These are phyloP conservation scores for Zizania palustris DNA, from an alignment of 202 grass and related monocot species.

Conservation along the genomic window DNA sequence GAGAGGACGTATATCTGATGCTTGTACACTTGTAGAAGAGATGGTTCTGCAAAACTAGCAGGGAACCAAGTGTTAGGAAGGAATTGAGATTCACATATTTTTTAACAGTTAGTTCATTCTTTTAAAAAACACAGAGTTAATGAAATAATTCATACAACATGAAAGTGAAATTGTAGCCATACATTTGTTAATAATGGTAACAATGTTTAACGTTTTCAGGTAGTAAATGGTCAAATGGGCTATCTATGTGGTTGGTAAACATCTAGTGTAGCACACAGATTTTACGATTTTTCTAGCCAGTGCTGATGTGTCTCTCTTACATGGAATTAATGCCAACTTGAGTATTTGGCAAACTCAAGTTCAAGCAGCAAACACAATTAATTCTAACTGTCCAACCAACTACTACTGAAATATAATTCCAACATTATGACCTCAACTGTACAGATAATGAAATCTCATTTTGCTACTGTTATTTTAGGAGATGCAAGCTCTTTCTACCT, in stretches of 20 bases:
- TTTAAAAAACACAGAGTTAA: background rate
- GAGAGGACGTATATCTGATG: slow-evolving; percentile 77
- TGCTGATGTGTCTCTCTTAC: background rate
- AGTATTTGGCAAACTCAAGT: slow-evolving; percentile 21
- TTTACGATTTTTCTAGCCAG: slow-evolving; percentile 15
- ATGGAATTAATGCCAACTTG: background rate
- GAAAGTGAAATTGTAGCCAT: background rate
- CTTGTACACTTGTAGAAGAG: slow-evolving; percentile 46
- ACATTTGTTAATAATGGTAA: background rate
- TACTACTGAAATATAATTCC: background rate
- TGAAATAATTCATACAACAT: slow-evolving; percentile 7
- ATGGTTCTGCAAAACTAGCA: slow-evolving; percentile 97
- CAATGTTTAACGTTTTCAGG: slow-evolving; percentile 14
- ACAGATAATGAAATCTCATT: background rate
- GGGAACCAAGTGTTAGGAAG: slow-evolving; percentile 47
- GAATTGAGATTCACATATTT: slow-evolving; percentile 14
- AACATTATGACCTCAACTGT: background rate
- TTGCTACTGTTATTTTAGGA: slow-evolving; percentile 19
- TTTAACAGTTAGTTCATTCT: background rate
- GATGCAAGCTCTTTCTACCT: slow-evolving; percentile 9
- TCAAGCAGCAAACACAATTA: background rate
- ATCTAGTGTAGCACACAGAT: background rate
- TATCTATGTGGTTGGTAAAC: background rate
- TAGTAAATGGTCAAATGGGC: background rate
- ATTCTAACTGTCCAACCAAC: slow-evolving; percentile 19